Evolutionary conservation across 257 asterid species (phyloP).

Genomic region (Solanum commersonii): DNA sequence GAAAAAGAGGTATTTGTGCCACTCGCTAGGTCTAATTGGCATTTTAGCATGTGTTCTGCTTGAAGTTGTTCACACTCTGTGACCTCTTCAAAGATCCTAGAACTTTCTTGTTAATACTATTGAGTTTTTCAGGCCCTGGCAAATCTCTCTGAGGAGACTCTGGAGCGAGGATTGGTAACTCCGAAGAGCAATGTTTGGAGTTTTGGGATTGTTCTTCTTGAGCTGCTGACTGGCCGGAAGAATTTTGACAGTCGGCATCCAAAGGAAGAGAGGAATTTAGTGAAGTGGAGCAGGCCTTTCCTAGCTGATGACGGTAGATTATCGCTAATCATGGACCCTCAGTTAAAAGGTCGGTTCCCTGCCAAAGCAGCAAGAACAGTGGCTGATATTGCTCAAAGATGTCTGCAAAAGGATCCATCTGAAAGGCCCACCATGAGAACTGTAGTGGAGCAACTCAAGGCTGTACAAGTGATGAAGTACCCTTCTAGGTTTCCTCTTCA

Average conservation of each 20-base stretch:
- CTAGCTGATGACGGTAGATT: constrained; percentile 73
- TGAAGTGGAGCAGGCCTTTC: constrained; percentile 83
- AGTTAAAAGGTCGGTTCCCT: constrained; percentile 75
- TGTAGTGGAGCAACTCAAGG: constrained; percentile 59
- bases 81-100: background rate
- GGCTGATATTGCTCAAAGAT: constrained; percentile 78
- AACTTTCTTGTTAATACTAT: background rate
- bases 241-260: constrained; percentile 62
- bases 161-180: constrained; percentile 71
- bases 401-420: constrained; percentile 82
- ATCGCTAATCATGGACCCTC: constrained; percentile 87
- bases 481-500: constrained; percentile 82
- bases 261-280: constrained; percentile 78
- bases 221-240: constrained; percentile 82
- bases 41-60: background rate
- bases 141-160: constrained; percentile 78
- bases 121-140: constrained; percentile 51
- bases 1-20: background rate
- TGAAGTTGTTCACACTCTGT: background rate
- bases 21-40: background rate
- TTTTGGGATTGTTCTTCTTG: constrained; percentile 81
- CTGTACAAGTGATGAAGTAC: constrained; percentile 71
- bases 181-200: constrained; percentile 97
- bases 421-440: constrained; percentile 92
- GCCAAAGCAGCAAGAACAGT: constrained; percentile 72